phyloP scores from a whole-genome alignment of 768 basidiomycete genomes.

The Pleurotus salmoneostramineus region DNA sequence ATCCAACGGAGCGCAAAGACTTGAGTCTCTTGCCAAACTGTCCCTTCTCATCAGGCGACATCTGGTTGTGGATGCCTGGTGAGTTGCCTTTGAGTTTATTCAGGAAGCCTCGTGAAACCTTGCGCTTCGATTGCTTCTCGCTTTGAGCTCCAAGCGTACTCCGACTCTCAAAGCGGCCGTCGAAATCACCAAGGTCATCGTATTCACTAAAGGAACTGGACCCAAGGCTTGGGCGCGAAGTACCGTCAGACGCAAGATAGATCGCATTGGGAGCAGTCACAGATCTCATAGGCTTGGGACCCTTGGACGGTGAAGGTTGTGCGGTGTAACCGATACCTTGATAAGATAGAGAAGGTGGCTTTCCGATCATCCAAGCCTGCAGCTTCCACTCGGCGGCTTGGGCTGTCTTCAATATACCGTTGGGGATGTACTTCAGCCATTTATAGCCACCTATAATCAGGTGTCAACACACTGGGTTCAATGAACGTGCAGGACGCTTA shows the following conservation, averaged over 20 bases:
- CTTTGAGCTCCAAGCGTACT: slow-evolving; percentile 61
- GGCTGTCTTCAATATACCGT: slow-evolving; percentile 87
- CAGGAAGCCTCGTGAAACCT: slow-evolving; percentile 67
- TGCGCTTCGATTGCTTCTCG: slow-evolving; percentile 44
- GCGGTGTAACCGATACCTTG: slow-evolving; percentile 84
- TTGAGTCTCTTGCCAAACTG: slow-evolving; percentile 53
- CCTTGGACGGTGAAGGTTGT: slow-evolving; percentile 16
- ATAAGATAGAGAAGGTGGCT: slow-evolving; percentile 81
- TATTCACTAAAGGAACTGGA: slow-evolving; percentile 81
- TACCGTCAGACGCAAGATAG: slow-evolving; percentile 33
- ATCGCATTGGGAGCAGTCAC: slow-evolving; percentile 27
- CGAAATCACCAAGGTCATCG: slow-evolving; percentile 83
- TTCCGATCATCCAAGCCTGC: slow-evolving; percentile 96
- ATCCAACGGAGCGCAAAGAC: slow-evolving; percentile 77
- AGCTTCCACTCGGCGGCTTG: slow-evolving; percentile 98
- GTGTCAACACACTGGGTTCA: not conserved
- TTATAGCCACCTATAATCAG: slow-evolving; percentile 69
- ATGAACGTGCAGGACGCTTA: slow-evolving; percentile 32
- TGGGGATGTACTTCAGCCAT: slow-evolving; percentile 96
- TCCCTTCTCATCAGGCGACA: slow-evolving; percentile 36
- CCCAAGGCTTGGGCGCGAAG: slow-evolving; percentile 65
- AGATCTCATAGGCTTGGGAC: slow-evolving; percentile 17
- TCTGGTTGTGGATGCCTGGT: slow-evolving; percentile 39
- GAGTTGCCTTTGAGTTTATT: slow-evolving; percentile 49
- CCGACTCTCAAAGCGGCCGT: slow-evolving; percentile 79